Evolutionary conservation across 2,329 filamentous ascomycete genomes (phyloP), one percentile per base, ranked within the genome.

Genomic region (Aspergillus hortae): DNA sequence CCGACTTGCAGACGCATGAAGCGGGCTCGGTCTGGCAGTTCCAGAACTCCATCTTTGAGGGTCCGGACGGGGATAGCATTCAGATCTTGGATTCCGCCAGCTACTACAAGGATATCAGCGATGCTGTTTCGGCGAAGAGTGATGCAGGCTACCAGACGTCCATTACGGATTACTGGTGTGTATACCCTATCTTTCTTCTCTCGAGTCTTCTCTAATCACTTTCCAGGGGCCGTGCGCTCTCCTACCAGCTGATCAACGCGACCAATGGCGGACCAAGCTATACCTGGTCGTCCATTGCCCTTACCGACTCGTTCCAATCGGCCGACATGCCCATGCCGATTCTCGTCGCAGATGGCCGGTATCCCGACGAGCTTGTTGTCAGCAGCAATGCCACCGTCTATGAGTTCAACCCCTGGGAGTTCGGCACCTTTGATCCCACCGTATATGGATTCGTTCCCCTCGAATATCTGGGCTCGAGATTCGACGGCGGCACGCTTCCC

Each of bases 111-210:
- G 75, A 84, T 25, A 69, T 92, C 14, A 64, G 74, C 5, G 69
- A 80, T 10, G 76, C 81, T 12, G 86, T 91, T 1, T 58, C 75
- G 0, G 74, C 67, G 4, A 94, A 92, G 72, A 62, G 65, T 1
- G 69, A 85, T 52, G 86, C 85, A 14, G 82, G 84, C 0, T 92
- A 79, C 64, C 75, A 85, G 43, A 82, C 81, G 3, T 88, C 89
- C 7, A 79, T 96, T 52, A 96, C 92, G 0, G 92, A 96, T 74
- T 90, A 90, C 69, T 95, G 91, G 87, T 75, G 67, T 40, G 61
- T 56, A 4, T 33, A 42, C 2, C 2, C 41, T 23, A 19, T 4
- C 19, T 23, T 17, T 12, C 42, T 25, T 15, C 1, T 21, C 25
- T 9, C 5, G 23, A 40, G 27, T 30, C 9, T 19, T 6, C 27